A percentile compares a stretch with the other conserved stretches of the same genome.
These are phyloP conservation scores for Penicillium malachiteum DNA, from an alignment of 495 filamentous ascomycete species.

Conservation along the genomic window DNA sequence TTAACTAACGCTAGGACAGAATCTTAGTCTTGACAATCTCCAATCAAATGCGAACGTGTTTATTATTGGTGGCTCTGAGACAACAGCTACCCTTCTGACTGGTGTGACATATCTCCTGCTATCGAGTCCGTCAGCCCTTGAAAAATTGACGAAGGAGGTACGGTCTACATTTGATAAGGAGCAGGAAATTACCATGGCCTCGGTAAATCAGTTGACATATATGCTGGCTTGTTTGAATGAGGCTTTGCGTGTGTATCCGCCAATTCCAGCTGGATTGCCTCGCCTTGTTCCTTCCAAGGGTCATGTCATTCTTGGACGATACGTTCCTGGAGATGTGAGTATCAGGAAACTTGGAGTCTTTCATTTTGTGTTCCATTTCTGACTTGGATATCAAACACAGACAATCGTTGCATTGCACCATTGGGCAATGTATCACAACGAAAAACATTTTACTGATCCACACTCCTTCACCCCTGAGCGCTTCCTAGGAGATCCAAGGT, in stretches of 20 bases:
- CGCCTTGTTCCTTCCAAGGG: slow-evolving; percentile 31
- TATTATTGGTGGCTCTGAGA: slow-evolving; percentile 54
- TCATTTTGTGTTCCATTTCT: background rate
- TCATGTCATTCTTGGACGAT: slow-evolving; percentile 27
- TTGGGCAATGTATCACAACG: slow-evolving; percentile 4
- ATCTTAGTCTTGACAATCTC: slow-evolving; percentile 1
- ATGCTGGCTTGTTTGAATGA: slow-evolving; percentile 43
- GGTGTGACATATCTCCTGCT: slow-evolving; percentile 53
- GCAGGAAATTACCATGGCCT: slow-evolving; percentile 47
- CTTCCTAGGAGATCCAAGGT: slow-evolving; percentile 1
- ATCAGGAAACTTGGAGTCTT: background rate
- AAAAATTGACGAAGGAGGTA: slow-evolving; percentile 41
- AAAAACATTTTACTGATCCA: slow-evolving; percentile 4
- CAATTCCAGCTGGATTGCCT: slow-evolving; percentile 24
- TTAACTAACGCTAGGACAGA: background rate
- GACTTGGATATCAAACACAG: background rate
- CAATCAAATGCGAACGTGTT: slow-evolving; percentile 9
- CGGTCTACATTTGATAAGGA: slow-evolving; percentile 36
- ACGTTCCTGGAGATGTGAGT: slow-evolving; percentile 29
- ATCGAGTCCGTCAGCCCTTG: slow-evolving; percentile 34
- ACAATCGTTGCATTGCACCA: slow-evolving; percentile 1
- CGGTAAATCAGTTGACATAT: slow-evolving; percentile 31
- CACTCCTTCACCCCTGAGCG: background rate
- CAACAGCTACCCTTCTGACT: slow-evolving; percentile 51
- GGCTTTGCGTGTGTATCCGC: slow-evolving; percentile 43